Conservation (phyloP, 2,329 filamentous ascomycete genomes). For the Falciphora oryzae region DNA sequence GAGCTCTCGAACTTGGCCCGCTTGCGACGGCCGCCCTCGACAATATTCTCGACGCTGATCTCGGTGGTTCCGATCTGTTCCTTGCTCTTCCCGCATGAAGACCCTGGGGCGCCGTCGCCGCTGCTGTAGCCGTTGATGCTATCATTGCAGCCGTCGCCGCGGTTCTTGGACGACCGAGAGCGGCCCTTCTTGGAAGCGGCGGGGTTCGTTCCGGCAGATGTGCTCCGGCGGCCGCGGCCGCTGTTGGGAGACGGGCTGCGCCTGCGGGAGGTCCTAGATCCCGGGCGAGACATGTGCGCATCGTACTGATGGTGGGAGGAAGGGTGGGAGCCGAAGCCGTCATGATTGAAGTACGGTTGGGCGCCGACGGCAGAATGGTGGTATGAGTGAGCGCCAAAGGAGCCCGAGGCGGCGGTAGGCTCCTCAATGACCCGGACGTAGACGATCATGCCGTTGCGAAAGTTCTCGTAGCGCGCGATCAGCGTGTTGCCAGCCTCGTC, state of each 20-base stretch:
- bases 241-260: conserved; percentile 72
- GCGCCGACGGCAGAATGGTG: conserved; percentile 47
- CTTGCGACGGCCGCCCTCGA: conserved; percentile 93
- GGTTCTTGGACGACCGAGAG: conserved; percentile 64
- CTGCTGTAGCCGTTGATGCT: conserved; percentile 74
- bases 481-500: conserved; percentile 83
- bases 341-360: conserved; percentile 53
- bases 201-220: conserved; percentile 56
- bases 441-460: conserved; percentile 85
- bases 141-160: conserved; percentile 61
- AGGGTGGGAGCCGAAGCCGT: conserved; percentile 39
- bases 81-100: conserved; percentile 69
- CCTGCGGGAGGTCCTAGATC: conserved; percentile 64
- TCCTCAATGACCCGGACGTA: conserved; percentile 81
- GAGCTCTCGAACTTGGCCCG: conserved; percentile 94
- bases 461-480: conserved; percentile 95
- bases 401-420: conserved; percentile 35
- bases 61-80: conserved; percentile 91
- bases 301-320: conserved; percentile 40
- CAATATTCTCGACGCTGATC: conserved; percentile 96
- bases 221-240: conserved; percentile 68
- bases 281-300: conserved; percentile 60
- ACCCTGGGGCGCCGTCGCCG: conserved; percentile 74
- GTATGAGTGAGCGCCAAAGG: conserved; percentile 46
- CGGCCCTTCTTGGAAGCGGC: conserved; percentile 44